phyloP scores from a whole-genome alignment of 768 basidiomycete genomes.

The Suillus bovinus region DNA sequence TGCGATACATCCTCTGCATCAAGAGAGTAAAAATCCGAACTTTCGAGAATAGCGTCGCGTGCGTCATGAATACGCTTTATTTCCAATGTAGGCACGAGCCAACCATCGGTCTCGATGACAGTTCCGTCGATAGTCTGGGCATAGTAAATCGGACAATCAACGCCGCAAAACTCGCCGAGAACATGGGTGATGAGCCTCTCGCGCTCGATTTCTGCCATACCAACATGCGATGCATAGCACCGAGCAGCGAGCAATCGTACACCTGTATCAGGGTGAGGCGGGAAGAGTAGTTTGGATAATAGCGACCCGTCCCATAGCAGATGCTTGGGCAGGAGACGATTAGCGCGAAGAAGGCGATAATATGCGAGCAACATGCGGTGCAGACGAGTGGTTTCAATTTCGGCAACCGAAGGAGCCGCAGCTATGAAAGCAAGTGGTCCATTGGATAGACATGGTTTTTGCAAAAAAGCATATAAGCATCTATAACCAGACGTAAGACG shows the following conservation, averaged over 20 bases:
- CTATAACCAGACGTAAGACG: constrained; percentile 34
- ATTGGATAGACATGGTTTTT: constrained; percentile 39
- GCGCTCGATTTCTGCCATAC: constrained; percentile 78
- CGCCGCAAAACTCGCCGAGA: constrained; percentile 57
- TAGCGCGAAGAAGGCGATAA: constrained; percentile 76
- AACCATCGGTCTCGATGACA: constrained; percentile 61
- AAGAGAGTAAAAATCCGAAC: constrained; percentile 46
- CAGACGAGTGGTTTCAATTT: constrained; percentile 46
- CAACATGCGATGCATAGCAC: constrained; percentile 74
- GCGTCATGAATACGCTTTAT: constrained; percentile 53
- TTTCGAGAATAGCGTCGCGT: constrained; percentile 46
- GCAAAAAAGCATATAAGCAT: constrained; percentile 54
- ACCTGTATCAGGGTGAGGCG: constrained; percentile 61
- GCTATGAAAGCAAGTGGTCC: constrained; percentile 58
- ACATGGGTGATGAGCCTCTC: constrained; percentile 60
- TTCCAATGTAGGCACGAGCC: constrained; percentile 80
- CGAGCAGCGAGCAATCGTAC: constrained; percentile 71
- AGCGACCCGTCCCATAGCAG: constrained; percentile 58
- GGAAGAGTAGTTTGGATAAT: constrained; percentile 44
- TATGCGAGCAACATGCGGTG: constrained; percentile 77
- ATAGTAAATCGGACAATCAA: constrained; percentile 65
- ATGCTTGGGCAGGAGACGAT: constrained; percentile 62
- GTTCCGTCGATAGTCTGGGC: constrained; percentile 50
- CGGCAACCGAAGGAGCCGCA: constrained; percentile 25
- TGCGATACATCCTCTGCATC: constrained; percentile 36